Conservation (phyloP, 306 rosid species). For the Nissolia schottii region DNA sequence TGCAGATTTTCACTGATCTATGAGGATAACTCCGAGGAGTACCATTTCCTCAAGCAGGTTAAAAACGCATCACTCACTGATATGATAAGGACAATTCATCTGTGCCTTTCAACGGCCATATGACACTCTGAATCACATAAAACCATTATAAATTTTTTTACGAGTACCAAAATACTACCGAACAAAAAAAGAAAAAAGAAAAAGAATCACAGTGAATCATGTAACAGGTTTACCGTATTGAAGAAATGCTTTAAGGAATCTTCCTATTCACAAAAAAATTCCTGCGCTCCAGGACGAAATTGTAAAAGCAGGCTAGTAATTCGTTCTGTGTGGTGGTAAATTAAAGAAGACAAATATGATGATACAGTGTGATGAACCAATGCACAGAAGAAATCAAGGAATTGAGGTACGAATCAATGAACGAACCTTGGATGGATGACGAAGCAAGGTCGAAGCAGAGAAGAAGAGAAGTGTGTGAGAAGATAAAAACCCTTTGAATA, state of each 20-base stretch:
- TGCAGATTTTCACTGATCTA: conserved; percentile 10
- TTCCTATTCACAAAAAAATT: not conserved
- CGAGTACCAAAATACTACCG: conserved; percentile 8
- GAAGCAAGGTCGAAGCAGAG: conserved; percentile 12
- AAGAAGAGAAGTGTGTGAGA: not conserved
- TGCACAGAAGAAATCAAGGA: not conserved
- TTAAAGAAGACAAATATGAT: not conserved
- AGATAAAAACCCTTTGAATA: not conserved
- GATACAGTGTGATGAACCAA: not conserved
- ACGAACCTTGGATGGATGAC: conserved; percentile 29
- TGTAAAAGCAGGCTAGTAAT: not conserved
- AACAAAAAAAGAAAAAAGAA: too few species aligned
- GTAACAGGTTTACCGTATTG: conserved; percentile 5
- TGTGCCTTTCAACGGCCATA: conserved; percentile 20
- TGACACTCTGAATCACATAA: conserved; percentile 16
- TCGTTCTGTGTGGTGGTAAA: not conserved
- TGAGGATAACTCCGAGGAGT: conserved; percentile 11
- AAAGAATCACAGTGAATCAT: not conserved
- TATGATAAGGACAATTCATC: conserved; percentile 14
- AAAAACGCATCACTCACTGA: conserved; percentile 9
- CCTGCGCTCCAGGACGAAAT: not conserved
- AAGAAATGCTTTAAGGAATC: not conserved
- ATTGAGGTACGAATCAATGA: not conserved
- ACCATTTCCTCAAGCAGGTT: conserved; percentile 17
- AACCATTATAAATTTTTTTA: not conserved